Evolutionary conservation across 352 stramenopile species (phyloP).

Genomic region (Pythium coloratum): DNA sequence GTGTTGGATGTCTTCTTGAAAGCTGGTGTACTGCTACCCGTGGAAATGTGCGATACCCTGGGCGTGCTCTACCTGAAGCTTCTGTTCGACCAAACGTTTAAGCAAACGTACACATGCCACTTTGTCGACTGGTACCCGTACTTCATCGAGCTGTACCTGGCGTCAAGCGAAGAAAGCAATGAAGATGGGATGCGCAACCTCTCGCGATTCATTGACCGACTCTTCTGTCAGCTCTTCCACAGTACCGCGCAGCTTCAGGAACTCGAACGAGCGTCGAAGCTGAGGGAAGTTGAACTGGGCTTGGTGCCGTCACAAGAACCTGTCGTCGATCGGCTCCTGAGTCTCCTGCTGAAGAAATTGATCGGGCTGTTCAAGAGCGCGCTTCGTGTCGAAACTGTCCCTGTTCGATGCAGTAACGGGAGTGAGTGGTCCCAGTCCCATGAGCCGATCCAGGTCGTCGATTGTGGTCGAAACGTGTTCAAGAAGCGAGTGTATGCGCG

Average conservation of each 20-base stretch:
- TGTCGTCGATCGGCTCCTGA: conserved; percentile 66
- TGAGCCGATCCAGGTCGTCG: conserved; percentile 53
- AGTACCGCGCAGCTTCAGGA: conserved; percentile 73
- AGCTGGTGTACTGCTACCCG: conserved; percentile 61
- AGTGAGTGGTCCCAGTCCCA: neutral
- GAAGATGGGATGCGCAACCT: conserved; percentile 76
- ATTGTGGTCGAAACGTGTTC: conserved; percentile 69
- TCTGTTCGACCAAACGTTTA: conserved; percentile 80
- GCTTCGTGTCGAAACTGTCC: conserved; percentile 55
- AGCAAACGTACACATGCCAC: conserved; percentile 77
- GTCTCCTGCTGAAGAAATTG: conserved; percentile 66
- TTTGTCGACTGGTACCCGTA: conserved; percentile 84
- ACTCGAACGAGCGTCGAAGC: conserved; percentile 50
- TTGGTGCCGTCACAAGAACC: conserved; percentile 28
- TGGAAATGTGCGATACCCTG: conserved; percentile 74
- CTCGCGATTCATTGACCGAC: conserved; percentile 77
- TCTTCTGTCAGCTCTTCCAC: conserved; percentile 87
- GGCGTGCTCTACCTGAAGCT: conserved; percentile 82
- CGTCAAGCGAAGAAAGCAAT: conserved; percentile 66
- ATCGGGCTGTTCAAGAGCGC: conserved; percentile 63
- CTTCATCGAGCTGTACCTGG: conserved; percentile 72
- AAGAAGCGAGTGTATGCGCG: conserved; percentile 79
- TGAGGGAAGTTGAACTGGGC: conserved; percentile 4
- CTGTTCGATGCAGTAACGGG: conserved; percentile 25
- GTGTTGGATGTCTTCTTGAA: conserved; percentile 75